These are phyloP conservation scores for Prunus mongolica DNA, from an alignment of 306 rosid genomes.

Conservation along the genomic window DNA sequence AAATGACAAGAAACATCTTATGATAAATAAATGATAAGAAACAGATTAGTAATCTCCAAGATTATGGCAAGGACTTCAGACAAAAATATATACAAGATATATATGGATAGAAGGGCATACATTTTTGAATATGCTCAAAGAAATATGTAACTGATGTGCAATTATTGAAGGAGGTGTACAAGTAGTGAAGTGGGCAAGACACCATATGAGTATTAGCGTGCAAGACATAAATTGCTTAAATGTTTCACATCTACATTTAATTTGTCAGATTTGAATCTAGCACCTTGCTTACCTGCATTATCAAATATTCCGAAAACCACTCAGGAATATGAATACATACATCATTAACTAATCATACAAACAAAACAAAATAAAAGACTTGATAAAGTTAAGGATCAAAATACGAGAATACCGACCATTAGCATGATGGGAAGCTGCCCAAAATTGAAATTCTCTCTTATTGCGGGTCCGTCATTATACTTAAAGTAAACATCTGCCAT, in stretches of 20 bases:
- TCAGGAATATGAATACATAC: not conserved
- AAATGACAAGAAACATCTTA: not conserved
- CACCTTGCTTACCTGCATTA: not conserved
- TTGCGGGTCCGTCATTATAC: slow-evolving; percentile 36
- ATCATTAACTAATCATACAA: no score
- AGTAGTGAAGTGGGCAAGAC: not conserved
- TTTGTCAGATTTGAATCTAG: not conserved
- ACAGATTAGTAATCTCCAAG: not conserved
- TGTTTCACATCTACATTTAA: not conserved
- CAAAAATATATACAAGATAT: not conserved
- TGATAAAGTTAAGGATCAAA: not conserved
- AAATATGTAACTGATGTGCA: not conserved
- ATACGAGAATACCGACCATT: slow-evolving; percentile 40
- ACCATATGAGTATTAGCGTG: not conserved
- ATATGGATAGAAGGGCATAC: not conserved
- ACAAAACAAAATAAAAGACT: not conserved
- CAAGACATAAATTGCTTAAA: not conserved
- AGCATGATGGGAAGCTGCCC: slow-evolving; percentile 88
- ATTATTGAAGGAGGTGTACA: not conserved
- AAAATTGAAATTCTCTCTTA: slow-evolving; percentile 45
- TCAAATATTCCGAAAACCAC: not conserved
- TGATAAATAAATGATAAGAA: no score
- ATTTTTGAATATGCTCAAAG: not conserved
- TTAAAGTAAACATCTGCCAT: slow-evolving; percentile 56
- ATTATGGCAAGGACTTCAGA: not conserved